Evolutionary conservation across 148 eudicot species (phyloP).

Genomic region (Limonium bicolor): DNA sequence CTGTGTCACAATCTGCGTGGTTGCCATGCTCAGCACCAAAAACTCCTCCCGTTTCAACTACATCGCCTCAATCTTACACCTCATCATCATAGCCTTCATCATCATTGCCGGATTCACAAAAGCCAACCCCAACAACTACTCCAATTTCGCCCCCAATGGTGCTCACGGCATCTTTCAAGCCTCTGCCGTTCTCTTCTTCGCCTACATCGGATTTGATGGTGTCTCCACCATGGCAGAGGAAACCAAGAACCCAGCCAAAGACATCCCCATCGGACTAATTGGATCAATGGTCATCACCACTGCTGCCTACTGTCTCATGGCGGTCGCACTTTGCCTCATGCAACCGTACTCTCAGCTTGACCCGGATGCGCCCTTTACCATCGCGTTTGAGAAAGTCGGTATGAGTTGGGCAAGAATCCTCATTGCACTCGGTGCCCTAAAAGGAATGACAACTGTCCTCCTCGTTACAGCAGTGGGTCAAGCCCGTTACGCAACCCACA

Average conservation of each 20-base stretch:
- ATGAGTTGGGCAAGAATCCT: constrained; percentile 55
- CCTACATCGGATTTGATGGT: constrained; percentile 60
- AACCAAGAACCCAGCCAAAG: constrained; percentile 41
- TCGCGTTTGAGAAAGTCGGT: constrained; percentile 50
- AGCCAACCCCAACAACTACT: constrained; percentile 24
- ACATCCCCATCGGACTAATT: constrained; percentile 56
- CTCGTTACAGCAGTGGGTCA: constrained; percentile 50
- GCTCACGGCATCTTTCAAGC: constrained; percentile 49
- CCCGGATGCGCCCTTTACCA: constrained; percentile 38
- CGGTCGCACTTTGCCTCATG: constrained; percentile 44
- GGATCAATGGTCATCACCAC: constrained; percentile 60
- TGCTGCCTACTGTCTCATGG: constrained; percentile 52
- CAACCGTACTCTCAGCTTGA: constrained; percentile 44
- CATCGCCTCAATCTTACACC: constrained; percentile 35
- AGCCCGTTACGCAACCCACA: constrained; percentile 50
- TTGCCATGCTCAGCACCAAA: constrained; percentile 38
- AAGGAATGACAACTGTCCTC: constrained; percentile 69
- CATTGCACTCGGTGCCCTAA: constrained; percentile 58
- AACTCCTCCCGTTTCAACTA: constrained; percentile 40
- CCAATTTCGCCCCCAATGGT: constrained; percentile 39
- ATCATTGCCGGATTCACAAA: constrained; percentile 44
- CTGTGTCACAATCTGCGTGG: constrained; percentile 10
- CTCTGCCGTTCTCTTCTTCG: constrained; percentile 50
- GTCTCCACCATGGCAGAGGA: constrained; percentile 71
- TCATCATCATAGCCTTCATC: constrained; percentile 29